Conservation (phyloP, 2,329 filamentous ascomycete species). For the Neofusicoccum laricinum region DNA sequence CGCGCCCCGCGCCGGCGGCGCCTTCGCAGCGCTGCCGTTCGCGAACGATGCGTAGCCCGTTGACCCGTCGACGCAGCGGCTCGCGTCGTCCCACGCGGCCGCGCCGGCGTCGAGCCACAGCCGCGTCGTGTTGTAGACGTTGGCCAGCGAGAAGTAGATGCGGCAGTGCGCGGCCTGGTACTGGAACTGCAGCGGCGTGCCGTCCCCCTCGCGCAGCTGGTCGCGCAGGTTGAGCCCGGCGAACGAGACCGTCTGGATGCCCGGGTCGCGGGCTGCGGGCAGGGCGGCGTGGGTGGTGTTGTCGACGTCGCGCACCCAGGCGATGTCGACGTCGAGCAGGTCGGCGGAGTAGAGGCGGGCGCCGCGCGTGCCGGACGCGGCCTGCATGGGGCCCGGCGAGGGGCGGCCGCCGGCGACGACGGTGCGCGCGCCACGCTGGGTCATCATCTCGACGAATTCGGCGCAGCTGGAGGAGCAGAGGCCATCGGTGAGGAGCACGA, state of each 20-base stretch:
- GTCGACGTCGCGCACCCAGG: conserved; percentile 16
- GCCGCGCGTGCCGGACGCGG: conserved; percentile 59
- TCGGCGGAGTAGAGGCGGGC: conserved; percentile 33
- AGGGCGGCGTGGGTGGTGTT: conserved; percentile 10
- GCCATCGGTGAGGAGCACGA: conserved; percentile 49
- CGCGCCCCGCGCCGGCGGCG: background rate
- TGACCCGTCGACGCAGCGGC: conserved; percentile 33
- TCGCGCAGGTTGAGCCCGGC: conserved; percentile 37
- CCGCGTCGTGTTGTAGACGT: conserved; percentile 34
- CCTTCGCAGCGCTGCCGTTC: background rate
- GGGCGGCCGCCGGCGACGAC: conserved; percentile 58
- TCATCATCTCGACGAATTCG: conserved; percentile 52
- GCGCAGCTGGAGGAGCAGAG: conserved; percentile 56
- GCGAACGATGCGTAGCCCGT: conserved; percentile 22
- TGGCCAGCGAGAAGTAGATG: conserved; percentile 36
- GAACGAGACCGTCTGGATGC: conserved; percentile 20
- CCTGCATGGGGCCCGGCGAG: conserved; percentile 53
- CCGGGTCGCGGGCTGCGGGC: conserved; percentile 8
- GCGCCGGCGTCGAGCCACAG: conserved; percentile 36
- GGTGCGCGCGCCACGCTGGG: conserved; percentile 49
- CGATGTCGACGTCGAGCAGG: conserved; percentile 33
- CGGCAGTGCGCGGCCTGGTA: conserved; percentile 40
- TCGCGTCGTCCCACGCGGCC: conserved; percentile 30
- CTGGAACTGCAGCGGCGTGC: conserved; percentile 35
- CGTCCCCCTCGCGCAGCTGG: conserved; percentile 32